These are phyloP conservation scores for Teratosphaeria nubilosa DNA, from an alignment of 2,329 filamentous ascomycete genomes.

Conservation along the genomic window DNA sequence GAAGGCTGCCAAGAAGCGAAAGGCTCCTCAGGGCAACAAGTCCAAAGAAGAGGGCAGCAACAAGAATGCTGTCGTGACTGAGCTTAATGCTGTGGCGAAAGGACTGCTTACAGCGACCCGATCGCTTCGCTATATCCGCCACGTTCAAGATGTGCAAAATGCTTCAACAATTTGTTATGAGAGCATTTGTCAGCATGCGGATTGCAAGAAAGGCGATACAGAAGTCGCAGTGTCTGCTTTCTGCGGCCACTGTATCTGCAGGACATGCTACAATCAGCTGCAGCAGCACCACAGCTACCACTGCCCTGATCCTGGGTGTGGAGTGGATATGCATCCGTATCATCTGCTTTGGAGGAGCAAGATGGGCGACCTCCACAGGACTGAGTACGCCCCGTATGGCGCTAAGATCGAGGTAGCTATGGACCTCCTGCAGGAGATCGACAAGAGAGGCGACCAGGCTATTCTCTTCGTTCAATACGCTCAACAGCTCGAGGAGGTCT, in stretches of 20 bases:
- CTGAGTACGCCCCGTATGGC: slow-evolving; percentile 22
- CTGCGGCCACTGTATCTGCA: slow-evolving; percentile 46
- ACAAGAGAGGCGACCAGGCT: slow-evolving; percentile 36
- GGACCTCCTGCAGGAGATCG: slow-evolving; percentile 33
- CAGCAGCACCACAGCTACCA: slow-evolving; percentile 16
- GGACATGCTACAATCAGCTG: slow-evolving; percentile 23
- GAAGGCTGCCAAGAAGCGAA: neutral
- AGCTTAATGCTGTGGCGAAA: slow-evolving; percentile 10
- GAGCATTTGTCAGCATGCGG: neutral
- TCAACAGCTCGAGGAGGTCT: slow-evolving; percentile 33
- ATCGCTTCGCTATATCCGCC: slow-evolving; percentile 15
- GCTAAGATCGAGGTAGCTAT: slow-evolving; percentile 41
- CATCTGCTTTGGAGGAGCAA: slow-evolving; percentile 32
- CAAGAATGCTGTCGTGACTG: slow-evolving; percentile 4
- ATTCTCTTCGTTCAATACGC: slow-evolving; percentile 47
- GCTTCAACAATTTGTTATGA: neutral
- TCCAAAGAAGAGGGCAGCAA: neutral
- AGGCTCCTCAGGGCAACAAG: neutral
- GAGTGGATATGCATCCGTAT: slow-evolving; percentile 26
- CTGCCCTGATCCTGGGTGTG: slow-evolving; percentile 35
- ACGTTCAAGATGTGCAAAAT: slow-evolving; percentile 7
- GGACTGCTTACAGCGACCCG: slow-evolving; percentile 12
- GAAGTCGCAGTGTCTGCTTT: slow-evolving; percentile 30
- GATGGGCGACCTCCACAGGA: slow-evolving; percentile 24
- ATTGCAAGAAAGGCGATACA: neutral